Percentiles rank a stretch among this genome's conserved stretches.
These are phyloP conservation scores for Rauvolfia tetraphylla DNA, from an alignment of 257 asterid species.

Conservation along the genomic window DNA sequence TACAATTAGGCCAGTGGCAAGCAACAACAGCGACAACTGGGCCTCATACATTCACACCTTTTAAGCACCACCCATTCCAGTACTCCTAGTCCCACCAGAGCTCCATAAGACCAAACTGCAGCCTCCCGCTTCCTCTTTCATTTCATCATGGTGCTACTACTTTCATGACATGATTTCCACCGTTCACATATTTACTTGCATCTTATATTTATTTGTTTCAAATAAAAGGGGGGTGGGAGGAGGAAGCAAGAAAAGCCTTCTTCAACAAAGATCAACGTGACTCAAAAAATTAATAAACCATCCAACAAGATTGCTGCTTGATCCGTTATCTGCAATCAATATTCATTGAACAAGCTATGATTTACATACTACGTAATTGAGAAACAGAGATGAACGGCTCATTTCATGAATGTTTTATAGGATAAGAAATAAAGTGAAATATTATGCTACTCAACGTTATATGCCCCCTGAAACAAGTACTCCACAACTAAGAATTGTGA, in stretches of 20 bases:
- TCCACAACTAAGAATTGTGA: not conserved
- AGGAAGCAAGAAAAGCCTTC: not conserved
- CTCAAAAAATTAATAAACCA: not conserved
- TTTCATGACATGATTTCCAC: not conserved
- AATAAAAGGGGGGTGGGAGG: no score
- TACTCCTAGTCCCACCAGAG: conserved; percentile 27
- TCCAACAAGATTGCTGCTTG: no score
- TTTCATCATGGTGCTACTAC: not conserved
- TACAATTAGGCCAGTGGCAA: conserved; percentile 41
- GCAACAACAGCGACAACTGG: conserved; percentile 37
- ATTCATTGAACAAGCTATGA: not conserved
- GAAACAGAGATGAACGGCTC: not conserved
- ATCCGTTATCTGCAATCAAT: no score
- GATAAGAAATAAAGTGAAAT: no score
- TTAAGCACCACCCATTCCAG: conserved; percentile 13
- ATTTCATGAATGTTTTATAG: not conserved
- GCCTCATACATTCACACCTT: conserved; percentile 16
- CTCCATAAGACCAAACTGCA: conserved; percentile 14
- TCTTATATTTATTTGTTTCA: not conserved
- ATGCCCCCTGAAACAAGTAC: no score
- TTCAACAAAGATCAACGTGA: not conserved
- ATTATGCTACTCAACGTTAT: no score
- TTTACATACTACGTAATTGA: not conserved
- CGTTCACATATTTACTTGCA: not conserved
- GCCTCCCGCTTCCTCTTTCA: conserved; percentile 16